These are phyloP conservation scores for Cetradonia linearis DNA, from an alignment of 495 filamentous ascomycete species.

Conservation along the genomic window DNA sequence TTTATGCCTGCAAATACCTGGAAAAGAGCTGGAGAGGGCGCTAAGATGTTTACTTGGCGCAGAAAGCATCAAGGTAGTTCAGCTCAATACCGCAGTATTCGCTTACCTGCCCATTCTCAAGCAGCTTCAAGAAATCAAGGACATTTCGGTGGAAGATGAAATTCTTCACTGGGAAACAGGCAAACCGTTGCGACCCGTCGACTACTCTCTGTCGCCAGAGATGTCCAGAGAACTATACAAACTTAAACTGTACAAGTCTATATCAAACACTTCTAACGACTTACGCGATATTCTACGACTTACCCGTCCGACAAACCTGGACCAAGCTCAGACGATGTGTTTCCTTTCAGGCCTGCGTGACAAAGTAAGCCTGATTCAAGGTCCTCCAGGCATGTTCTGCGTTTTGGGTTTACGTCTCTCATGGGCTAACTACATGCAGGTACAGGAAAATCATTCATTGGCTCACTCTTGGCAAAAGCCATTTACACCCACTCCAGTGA, in stretches of 20 bases:
- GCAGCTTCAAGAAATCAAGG: slow-evolving; percentile 45
- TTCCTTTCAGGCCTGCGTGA: slow-evolving; percentile 45
- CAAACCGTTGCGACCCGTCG: slow-evolving; percentile 17
- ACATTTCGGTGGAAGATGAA: slow-evolving; percentile 43
- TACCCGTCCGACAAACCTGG: too few relatives aligned
- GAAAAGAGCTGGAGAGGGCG: slow-evolving; percentile 34
- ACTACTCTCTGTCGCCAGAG: slow-evolving; percentile 24
- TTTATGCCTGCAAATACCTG: slow-evolving; percentile 44
- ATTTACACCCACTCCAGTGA: slow-evolving; percentile 43
- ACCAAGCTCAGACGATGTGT: slow-evolving; percentile 49
- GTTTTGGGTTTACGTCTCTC: too few relatives aligned
- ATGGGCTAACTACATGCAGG: slow-evolving; percentile 36
- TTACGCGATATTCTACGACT: too few relatives aligned
- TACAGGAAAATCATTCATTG: slow-evolving; percentile 74
- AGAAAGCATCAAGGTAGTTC: slow-evolving; percentile 34
- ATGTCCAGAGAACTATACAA: neutral
- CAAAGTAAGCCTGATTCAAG: slow-evolving; percentile 57
- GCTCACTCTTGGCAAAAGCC: slow-evolving; percentile 52
- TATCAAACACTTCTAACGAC: too few relatives aligned
- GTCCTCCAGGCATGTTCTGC: slow-evolving; percentile 73
- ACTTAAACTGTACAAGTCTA: too few relatives aligned
- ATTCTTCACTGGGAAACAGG: slow-evolving; percentile 34
- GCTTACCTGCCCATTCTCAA: slow-evolving; percentile 61
- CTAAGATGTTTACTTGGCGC: slow-evolving; percentile 33
- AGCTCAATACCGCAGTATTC: slow-evolving; percentile 58